These are phyloP conservation scores for Chlamydomonas reinhardtii DNA, from an alignment of 163 green algal genomes.

Conservation along the genomic window DNA sequence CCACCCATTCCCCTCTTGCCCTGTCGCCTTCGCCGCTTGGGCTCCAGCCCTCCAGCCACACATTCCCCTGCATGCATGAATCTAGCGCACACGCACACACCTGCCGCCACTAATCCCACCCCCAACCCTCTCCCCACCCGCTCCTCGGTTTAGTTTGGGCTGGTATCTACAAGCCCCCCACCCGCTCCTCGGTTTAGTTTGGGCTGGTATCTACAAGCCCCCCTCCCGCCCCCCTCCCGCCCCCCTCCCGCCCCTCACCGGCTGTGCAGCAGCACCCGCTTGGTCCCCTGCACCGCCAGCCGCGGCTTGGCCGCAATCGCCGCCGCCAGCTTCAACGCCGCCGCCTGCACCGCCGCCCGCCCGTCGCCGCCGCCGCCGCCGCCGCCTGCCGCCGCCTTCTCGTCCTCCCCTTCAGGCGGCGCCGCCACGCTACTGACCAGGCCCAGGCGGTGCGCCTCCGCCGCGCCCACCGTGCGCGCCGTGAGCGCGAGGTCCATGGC, in stretches of 20 bases:
- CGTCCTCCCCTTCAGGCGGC: background rate
- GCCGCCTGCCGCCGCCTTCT: background rate
- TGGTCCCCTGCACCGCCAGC: conserved; percentile 88
- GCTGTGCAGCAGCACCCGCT: conserved; percentile 81
- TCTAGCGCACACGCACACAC: no score
- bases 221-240: background rate
- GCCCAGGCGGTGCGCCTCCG: conserved; percentile 76
- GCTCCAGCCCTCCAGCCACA: no score
- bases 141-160: no score
- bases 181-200: no score
- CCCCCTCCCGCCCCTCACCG: conserved; percentile 15
- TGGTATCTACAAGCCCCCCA: no score
- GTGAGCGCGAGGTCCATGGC: conserved; percentile 87
- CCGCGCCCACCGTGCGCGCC: conserved; percentile 67
- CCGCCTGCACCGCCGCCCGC: conserved; percentile 58
- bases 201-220: no score
- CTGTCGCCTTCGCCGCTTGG: no score
- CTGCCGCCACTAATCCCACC: no score
- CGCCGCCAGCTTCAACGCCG: conserved; percentile 63
- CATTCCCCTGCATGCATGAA: no score
- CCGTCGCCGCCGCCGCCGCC: background rate
- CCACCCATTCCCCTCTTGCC: no score
- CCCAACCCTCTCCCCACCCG: no score
- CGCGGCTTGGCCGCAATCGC: conserved; percentile 84
- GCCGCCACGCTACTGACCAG: conserved; percentile 74